A percentile compares a stretch with the other conserved stretches of the same genome.
These are phyloP conservation scores for Wickerhamomyces sp. DNA, from an alignment of 1,139 yeast genomes.

Conservation along the genomic window DNA sequence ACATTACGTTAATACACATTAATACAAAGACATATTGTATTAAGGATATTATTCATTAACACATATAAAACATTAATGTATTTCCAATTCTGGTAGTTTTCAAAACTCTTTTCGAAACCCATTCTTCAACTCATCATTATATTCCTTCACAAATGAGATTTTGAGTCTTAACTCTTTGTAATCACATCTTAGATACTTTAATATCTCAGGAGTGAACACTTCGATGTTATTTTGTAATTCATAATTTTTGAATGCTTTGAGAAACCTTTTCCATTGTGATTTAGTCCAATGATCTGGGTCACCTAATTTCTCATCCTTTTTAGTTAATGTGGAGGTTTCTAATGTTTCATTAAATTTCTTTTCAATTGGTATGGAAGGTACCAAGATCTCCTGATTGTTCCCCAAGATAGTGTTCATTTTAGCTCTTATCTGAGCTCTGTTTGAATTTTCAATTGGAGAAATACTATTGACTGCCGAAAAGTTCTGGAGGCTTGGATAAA, in stretches of 20 bases:
- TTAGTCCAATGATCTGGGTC: slow-evolving; percentile 19
- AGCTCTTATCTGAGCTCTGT: no score
- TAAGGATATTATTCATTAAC: not conserved
- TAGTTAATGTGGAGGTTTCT: not conserved
- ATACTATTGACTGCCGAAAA: no score
- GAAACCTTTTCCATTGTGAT: slow-evolving; percentile 19
- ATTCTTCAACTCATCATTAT: slow-evolving; percentile 4
- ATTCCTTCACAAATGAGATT: slow-evolving; percentile 13
- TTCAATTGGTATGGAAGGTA: no score
- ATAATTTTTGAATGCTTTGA: slow-evolving; percentile 8
- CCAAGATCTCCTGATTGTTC: no score
- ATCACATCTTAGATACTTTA: slow-evolving; percentile 17
- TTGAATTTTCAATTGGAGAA: no score
- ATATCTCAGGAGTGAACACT: slow-evolving; percentile 10
- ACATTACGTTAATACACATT: no score
- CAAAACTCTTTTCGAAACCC: slow-evolving; percentile 1
- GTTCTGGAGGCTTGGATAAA: not conserved
- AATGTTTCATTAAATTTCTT: not conserved
- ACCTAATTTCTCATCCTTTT: slow-evolving; percentile 5
- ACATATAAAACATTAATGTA: no score
- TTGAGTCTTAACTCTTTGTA: slow-evolving; percentile 16
- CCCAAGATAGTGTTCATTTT: not conserved
- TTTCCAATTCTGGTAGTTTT: not conserved
- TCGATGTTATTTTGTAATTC: slow-evolving; percentile 5
- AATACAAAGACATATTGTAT: no score